Evolutionary conservation across 2,329 filamentous ascomycete genomes (phyloP).

Genomic region (Diplodia scrobiculata): DNA sequence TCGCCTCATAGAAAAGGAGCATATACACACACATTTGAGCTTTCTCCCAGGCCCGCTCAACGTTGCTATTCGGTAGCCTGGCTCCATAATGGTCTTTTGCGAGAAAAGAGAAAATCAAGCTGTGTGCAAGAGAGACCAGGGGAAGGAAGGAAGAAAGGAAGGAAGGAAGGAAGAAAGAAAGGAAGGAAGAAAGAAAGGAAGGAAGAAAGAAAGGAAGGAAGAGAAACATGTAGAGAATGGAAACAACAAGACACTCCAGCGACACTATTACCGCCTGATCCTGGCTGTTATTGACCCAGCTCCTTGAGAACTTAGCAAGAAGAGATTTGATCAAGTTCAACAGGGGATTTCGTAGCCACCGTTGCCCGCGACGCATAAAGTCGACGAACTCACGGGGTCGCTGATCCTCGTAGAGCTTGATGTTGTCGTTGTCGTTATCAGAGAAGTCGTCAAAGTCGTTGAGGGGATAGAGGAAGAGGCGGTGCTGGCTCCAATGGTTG

Average conservation of each 20-base stretch:
- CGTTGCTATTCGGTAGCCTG: background rate
- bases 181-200: background rate
- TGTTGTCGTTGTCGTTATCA: background rate
- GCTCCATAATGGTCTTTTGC: background rate
- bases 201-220: background rate
- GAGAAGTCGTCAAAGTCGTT: background rate
- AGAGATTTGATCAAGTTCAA: background rate
- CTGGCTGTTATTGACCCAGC: background rate
- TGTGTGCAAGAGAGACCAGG: background rate
- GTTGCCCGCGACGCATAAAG: background rate
- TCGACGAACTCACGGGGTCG: background rate
- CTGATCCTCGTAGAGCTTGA: constrained; percentile 2
- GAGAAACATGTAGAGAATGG: background rate
- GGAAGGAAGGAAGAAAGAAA: background rate
- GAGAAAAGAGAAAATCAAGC: background rate
- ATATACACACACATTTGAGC: background rate
- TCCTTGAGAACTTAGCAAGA: background rate
- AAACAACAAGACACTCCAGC: background rate
- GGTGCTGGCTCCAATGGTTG: background rate
- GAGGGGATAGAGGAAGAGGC: background rate
- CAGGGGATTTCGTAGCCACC: background rate
- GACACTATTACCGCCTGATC: background rate
- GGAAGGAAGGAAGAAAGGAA: background rate
- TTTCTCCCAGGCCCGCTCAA: background rate
- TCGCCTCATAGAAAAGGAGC: background rate